phyloP scores from a whole-genome alignment of 768 basidiomycete genomes.

The Lentinula edodes region DNA sequence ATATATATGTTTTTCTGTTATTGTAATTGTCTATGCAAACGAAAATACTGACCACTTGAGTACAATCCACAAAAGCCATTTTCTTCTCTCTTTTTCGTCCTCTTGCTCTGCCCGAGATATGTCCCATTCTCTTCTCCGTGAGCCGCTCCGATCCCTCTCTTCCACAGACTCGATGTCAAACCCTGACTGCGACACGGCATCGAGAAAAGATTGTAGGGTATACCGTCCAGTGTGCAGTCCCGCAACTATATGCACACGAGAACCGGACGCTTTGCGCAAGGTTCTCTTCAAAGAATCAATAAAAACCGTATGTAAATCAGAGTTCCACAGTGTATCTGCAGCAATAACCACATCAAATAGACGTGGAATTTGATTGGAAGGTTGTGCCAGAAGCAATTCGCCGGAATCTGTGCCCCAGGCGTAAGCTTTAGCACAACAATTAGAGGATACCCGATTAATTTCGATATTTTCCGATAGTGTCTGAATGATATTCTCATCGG shows the following conservation, averaged over 20 bases:
- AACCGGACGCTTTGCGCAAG: slow-evolving; percentile 32
- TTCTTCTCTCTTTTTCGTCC: slow-evolving; percentile 61
- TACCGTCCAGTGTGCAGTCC: slow-evolving; percentile 76
- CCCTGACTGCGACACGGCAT: slow-evolving; percentile 28
- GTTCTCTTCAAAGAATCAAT: slow-evolving; percentile 45
- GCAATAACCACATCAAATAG: slow-evolving; percentile 65
- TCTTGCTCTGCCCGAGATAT: slow-evolving; percentile 46
- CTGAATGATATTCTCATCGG: slow-evolving; percentile 54
- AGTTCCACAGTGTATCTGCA: slow-evolving; percentile 77
- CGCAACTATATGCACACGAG: slow-evolving; percentile 62
- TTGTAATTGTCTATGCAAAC: too few species aligned
- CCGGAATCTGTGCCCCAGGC: slow-evolving; percentile 59
- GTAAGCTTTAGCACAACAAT: slow-evolving; percentile 51
- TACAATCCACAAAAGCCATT: slow-evolving; percentile 69
- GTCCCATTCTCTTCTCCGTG: slow-evolving; percentile 41
- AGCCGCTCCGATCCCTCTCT: slow-evolving; percentile 45
- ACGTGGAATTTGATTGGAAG: background rate
- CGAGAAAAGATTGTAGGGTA: slow-evolving; percentile 59
- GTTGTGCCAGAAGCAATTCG: slow-evolving; percentile 11
- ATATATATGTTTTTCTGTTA: background rate
- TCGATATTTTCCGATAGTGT: slow-evolving; percentile 54
- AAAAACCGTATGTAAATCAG: slow-evolving; percentile 50
- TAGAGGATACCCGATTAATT: slow-evolving; percentile 40
- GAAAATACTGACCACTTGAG: slow-evolving; percentile 37
- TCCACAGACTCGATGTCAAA: slow-evolving; percentile 38